phyloP scores from a whole-genome alignment of 345 rosid species.

The Eutrema heterophyllum region DNA sequence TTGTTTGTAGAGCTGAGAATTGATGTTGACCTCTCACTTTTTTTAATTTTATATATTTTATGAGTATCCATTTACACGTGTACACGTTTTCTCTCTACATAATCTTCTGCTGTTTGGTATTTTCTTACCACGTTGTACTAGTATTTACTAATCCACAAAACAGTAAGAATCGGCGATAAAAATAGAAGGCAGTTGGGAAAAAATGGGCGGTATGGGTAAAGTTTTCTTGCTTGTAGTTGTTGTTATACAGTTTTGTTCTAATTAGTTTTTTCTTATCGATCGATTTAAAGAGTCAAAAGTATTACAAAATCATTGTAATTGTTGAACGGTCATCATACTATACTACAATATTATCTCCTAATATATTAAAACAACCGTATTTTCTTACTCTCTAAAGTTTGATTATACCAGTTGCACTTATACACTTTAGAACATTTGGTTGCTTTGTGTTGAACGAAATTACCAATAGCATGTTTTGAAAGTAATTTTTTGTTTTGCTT shows the following conservation, averaged over 20 bases:
- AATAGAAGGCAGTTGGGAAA: not conserved
- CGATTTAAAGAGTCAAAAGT: no score
- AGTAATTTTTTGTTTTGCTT: no score
- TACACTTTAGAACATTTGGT: not conserved
- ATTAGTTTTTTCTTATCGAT: no score
- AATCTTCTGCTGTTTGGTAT: not conserved
- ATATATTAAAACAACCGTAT: not conserved
- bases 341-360: not conserved
- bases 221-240: not conserved
- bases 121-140: not conserved
- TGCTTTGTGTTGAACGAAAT: no score
- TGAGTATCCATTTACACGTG: slow-evolving; percentile 7
- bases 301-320: no score
- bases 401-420: not conserved
- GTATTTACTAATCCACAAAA: slow-evolving; percentile 6
- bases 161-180: not conserved
- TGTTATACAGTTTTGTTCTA: no score
- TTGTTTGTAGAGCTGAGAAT: slow-evolving; percentile 12
- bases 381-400: not conserved
- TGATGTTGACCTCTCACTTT: slow-evolving; percentile 29
- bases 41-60: not conserved
- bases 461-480: no score
- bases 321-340: not conserved
- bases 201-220: not conserved
- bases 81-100: not conserved